A percentile compares a stretch with the other conserved stretches of the same genome.
Evolutionary conservation across 345 rosid genomes (phyloP).

Genomic region (Camelina laxa): DNA sequence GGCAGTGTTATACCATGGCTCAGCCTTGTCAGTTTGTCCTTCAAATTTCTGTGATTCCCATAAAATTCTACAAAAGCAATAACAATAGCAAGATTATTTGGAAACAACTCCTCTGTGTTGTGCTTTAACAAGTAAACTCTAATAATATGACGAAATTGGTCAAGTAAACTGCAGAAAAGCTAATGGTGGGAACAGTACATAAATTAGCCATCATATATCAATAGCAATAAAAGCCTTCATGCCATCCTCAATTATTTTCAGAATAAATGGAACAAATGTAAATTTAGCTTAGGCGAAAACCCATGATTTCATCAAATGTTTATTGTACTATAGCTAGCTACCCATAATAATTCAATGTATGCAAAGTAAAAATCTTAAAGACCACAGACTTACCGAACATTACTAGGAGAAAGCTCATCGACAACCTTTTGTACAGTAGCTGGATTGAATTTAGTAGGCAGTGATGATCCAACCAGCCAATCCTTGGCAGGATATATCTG

Average conservation of each 20-base stretch:
- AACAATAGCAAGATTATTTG: conserved; percentile 29
- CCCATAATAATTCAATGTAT: conserved; percentile 4
- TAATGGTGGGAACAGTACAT: neutral
- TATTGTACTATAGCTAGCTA: conserved; percentile 4
- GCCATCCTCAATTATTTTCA: neutral
- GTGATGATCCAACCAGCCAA: conserved; percentile 82
- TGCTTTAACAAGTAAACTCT: conserved; percentile 6
- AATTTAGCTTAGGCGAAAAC: neutral
- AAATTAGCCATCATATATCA: neutral
- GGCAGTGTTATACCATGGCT: conserved; percentile 95
- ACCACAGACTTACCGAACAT: conserved; percentile 62
- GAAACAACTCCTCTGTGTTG: conserved; percentile 3
- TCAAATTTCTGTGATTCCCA: conserved; percentile 96
- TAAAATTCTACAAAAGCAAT: conserved; percentile 62
- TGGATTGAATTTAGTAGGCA: conserved; percentile 75
- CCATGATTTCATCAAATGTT: conserved; percentile 1
- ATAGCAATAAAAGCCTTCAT: conserved; percentile 1
- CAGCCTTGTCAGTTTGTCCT: conserved; percentile 70
- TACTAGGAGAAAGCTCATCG: conserved; percentile 69
- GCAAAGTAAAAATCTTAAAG: conserved; percentile 8
- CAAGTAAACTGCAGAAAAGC: conserved; percentile 21
- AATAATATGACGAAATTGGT: neutral
- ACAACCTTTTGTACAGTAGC: conserved; percentile 58
- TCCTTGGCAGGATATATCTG: conserved; percentile 79
- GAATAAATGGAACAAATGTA: conserved; percentile 13